These are phyloP conservation scores for Pseudogymnoascus sp. DNA, from an alignment of 2,329 filamentous ascomycete species.

Conservation along the genomic window DNA sequence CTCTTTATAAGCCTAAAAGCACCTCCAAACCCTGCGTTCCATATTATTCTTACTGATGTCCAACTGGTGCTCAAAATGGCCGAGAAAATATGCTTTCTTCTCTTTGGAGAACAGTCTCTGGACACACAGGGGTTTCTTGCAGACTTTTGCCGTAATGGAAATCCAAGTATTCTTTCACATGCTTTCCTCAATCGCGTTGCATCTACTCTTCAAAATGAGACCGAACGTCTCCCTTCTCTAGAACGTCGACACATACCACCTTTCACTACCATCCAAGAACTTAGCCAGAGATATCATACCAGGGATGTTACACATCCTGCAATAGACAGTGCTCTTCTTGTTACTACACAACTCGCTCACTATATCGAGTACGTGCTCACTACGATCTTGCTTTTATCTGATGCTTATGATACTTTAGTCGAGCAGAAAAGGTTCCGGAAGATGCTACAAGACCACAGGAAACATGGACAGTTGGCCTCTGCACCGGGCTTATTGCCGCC, in stretches of 20 bases:
- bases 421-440: slow-evolving; percentile 45
- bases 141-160: slow-evolving; percentile 38
- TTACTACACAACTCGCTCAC: slow-evolving; percentile 56
- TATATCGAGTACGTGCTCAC: slow-evolving; percentile 52
- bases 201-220: slow-evolving; percentile 50
- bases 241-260: slow-evolving; percentile 51
- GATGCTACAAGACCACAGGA: slow-evolving; percentile 41
- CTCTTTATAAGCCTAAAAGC: neutral
- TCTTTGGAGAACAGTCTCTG: slow-evolving; percentile 64
- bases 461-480: slow-evolving; percentile 53
- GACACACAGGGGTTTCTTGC: slow-evolving; percentile 57
- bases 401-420: slow-evolving; percentile 27
- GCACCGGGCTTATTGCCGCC: slow-evolving; percentile 63
- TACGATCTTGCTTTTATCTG: neutral
- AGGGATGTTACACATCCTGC: slow-evolving; percentile 49
- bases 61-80: slow-evolving; percentile 14
- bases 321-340: slow-evolving; percentile 56
- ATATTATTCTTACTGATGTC: neutral
- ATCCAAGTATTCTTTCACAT: slow-evolving; percentile 44
- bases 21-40: neutral
- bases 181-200: slow-evolving; percentile 52
- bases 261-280: slow-evolving; percentile 53
- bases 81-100: slow-evolving; percentile 42
- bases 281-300: slow-evolving; percentile 55
- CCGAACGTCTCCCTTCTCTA: slow-evolving; percentile 45